Evolutionary conservation across 495 filamentous ascomycete species (phyloP).

Genomic region (Xylaria telfairii): DNA sequence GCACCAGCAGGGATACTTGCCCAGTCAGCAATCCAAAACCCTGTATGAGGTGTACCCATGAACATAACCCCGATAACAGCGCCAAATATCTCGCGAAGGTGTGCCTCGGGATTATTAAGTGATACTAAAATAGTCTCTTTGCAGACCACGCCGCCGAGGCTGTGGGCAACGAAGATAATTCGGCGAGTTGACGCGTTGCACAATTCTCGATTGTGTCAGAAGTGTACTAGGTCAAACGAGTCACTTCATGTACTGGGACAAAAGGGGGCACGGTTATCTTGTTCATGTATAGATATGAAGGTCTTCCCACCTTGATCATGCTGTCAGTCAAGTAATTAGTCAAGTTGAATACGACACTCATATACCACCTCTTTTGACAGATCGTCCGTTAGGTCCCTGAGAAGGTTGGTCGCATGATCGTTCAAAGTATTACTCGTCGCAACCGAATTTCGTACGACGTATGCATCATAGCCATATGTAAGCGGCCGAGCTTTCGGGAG

Average conservation of each 20-base stretch:
- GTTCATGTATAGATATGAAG: too few relatives aligned
- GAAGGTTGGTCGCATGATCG: conserved; percentile 2
- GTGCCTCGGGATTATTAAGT: background rate
- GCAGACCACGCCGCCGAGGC: conserved; percentile 52
- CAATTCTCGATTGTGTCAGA: background rate
- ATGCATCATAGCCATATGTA: conserved; percentile 13
- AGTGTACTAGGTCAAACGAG: too few relatives aligned
- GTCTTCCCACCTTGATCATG: too few relatives aligned
- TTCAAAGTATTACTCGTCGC: background rate
- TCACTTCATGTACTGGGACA: too few relatives aligned
- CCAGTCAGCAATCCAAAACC: conserved; percentile 11
- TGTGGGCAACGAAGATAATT: conserved; percentile 52
- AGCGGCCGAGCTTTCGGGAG: conserved; percentile 12
- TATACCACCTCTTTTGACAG: too few relatives aligned
- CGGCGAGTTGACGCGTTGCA: conserved; percentile 28
- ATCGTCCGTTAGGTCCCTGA: background rate
- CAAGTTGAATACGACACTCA: too few relatives aligned
- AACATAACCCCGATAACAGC: background rate
- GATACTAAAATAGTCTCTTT: conserved; percentile 37
- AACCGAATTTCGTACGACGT: background rate
- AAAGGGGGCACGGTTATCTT: too few relatives aligned
- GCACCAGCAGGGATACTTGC: background rate
- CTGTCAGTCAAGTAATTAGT: too few relatives aligned
- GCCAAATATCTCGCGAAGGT: background rate
- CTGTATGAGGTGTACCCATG: background rate